Evolutionary conservation across 2,329 filamentous ascomycete species (phyloP).

Genomic region (Fusarium sp.): DNA sequence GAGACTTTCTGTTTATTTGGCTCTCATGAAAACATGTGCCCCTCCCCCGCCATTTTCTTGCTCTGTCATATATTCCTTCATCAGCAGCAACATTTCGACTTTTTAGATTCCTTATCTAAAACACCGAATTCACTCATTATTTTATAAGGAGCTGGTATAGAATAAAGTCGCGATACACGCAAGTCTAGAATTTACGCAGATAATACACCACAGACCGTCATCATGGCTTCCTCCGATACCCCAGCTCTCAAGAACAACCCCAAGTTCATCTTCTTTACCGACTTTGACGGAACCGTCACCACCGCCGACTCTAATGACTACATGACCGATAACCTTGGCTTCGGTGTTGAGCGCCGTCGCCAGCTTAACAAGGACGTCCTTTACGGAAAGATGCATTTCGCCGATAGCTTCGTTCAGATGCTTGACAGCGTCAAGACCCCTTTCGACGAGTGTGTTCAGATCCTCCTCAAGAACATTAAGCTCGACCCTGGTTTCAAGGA

Average conservation of each 20-base stretch:
- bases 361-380: constrained; percentile 83
- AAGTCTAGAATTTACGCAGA: background rate
- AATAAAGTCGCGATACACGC: background rate
- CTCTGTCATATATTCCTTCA: constrained; percentile 29
- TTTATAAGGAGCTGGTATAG: background rate
- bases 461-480: constrained; percentile 83
- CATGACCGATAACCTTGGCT: constrained; percentile 93
- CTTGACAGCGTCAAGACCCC: constrained; percentile 86
- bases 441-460: constrained; percentile 83
- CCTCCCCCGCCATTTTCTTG: constrained; percentile 43
- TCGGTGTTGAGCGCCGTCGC: constrained; percentile 76
- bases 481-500: constrained; percentile 89
- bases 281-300: constrained; percentile 98
- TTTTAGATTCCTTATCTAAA: background rate
- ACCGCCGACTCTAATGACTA: constrained; percentile 73
- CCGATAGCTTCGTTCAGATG: constrained; percentile 91
- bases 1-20: constrained; percentile 12
- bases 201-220: constrained; percentile 18
- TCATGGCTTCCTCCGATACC: constrained; percentile 60
- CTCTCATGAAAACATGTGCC: constrained; percentile 40
- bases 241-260: constrained; percentile 75
- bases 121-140: background rate
- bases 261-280: constrained; percentile 97
- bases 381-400: constrained; percentile 75
- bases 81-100: constrained; percentile 11